A percentile compares a stretch with the other conserved stretches of the same genome.
These are phyloP conservation scores for Aspergillus spinulosporus DNA, from an alignment of 2,329 filamentous ascomycete genomes.

Conservation along the genomic window DNA sequence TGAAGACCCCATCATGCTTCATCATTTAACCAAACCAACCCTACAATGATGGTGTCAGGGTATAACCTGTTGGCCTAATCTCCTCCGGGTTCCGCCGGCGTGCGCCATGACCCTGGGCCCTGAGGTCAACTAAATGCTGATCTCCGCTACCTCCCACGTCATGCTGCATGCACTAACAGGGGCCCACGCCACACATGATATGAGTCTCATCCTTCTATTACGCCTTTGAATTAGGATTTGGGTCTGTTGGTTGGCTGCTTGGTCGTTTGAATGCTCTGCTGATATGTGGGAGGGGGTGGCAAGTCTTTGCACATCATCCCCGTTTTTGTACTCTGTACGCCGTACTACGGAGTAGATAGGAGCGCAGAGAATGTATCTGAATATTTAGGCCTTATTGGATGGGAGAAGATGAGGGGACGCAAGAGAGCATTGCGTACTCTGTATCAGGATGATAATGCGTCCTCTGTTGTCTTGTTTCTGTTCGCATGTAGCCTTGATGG, in stretches of 20 bases:
- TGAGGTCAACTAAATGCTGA: not conserved
- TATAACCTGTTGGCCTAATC: not conserved
- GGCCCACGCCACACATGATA: not conserved
- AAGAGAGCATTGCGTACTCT: not conserved
- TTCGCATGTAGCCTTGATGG: not conserved
- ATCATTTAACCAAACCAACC: not conserved
- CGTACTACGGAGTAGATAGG: not conserved
- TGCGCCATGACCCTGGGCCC: conserved; percentile 4
- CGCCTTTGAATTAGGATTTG: not conserved
- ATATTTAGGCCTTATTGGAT: not conserved
- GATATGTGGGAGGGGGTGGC: not conserved
- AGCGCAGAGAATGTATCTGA: not conserved
- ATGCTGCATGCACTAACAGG: conserved; percentile 11
- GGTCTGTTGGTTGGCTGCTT: not conserved
- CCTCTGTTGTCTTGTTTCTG: not conserved
- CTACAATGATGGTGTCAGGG: not conserved
- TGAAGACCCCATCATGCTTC: not conserved
- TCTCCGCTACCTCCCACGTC: conserved; percentile 12
- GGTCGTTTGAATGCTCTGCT: not conserved
- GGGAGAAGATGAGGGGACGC: not conserved
- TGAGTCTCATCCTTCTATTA: not conserved
- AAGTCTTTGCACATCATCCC: not conserved
- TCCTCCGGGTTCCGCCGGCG: not conserved
- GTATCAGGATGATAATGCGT: not conserved
- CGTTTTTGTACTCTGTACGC: not conserved